Evolutionary conservation across 139 green algal species (phyloP).

Genomic region (Closterium sp.): DNA sequence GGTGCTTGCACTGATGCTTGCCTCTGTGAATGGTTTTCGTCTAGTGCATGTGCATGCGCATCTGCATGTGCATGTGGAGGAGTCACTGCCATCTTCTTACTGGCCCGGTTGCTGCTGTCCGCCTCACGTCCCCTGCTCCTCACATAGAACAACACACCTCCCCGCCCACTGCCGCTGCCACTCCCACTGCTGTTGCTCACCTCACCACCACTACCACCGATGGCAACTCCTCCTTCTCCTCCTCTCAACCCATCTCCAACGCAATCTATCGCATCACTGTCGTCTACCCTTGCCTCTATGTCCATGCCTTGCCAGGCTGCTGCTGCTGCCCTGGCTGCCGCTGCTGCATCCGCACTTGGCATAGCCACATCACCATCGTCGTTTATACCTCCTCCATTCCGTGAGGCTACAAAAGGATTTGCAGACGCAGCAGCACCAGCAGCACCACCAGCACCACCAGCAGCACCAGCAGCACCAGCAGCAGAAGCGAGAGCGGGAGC

Average conservation of each 20-base stretch:
- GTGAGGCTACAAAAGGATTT: neutral
- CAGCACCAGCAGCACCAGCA: neutral
- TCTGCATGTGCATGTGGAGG: neutral
- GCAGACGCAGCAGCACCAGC: neutral
- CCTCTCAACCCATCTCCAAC: neutral
- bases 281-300: neutral
- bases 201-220: neutral
- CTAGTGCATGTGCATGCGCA: too few relatives aligned
- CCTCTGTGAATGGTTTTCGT: too few relatives aligned
- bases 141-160: neutral
- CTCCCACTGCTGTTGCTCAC: neutral
- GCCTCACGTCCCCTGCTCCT: neutral
- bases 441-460: neutral
- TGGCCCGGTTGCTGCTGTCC: neutral
- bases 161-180: neutral
- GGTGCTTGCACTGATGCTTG: too few relatives aligned
- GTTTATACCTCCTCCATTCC: neutral
- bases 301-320: neutral
- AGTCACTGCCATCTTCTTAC: too few relatives aligned
- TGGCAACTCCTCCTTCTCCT: neutral
- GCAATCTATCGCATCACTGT: neutral
- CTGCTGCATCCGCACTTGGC: neutral
- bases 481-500: neutral
- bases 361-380: neutral
- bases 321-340: neutral